Base-by-base conservation (phyloP, 805 yeast genomes). In the Limtongia smithiae region DNA sequence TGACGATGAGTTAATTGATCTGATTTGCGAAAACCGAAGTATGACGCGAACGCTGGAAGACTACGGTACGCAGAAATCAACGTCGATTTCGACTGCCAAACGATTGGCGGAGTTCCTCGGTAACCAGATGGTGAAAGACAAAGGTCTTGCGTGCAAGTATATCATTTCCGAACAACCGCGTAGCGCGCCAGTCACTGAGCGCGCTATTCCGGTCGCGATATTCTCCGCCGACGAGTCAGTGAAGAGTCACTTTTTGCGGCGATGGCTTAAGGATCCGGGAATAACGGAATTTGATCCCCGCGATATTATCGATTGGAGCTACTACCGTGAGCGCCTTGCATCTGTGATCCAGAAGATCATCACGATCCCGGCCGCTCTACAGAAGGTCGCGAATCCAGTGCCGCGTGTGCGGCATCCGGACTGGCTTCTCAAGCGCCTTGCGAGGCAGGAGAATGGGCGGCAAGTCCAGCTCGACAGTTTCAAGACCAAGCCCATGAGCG, bases 281-380 rank as follows among this genome's bases (percentile, higher is more conserved):
- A 65, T 91, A 37, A 85, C 80, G 2, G 79, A 81, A 41, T 87
- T 87, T 63, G 97, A 91, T 66, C 95, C 96, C 3, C 75, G 97
- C 61, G 76, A 79, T 17, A 84, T 93, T 44, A 78, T 93, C 53
- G 97, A 93, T 66, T 93, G 99, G 99, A 80, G 71, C 20, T 93
- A 93, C 64, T 93, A 93, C 64, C 76, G 82, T 55, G 96, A 88
- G 61, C 80, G 99, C 61, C 74, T 93, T 31, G 94, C 91, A 0
- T 88, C 96, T 1, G 95, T 90, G 4, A 81, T 94, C 37, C 96
- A 90, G 65, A 93, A 94, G 68, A 88, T 93, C 60, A 86, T 93
- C 59, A 85, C 96, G 0, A 91, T 93, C 58, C 99, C 99, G 2
- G 99, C 99, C 3, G 97, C 97, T 4, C 72, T 91, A 46, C 98